A percentile compares a stretch with the other conserved stretches of the same genome.
phyloP scores from a whole-genome alignment of 768 basidiomycete species.

The Leccinum variicolor region DNA sequence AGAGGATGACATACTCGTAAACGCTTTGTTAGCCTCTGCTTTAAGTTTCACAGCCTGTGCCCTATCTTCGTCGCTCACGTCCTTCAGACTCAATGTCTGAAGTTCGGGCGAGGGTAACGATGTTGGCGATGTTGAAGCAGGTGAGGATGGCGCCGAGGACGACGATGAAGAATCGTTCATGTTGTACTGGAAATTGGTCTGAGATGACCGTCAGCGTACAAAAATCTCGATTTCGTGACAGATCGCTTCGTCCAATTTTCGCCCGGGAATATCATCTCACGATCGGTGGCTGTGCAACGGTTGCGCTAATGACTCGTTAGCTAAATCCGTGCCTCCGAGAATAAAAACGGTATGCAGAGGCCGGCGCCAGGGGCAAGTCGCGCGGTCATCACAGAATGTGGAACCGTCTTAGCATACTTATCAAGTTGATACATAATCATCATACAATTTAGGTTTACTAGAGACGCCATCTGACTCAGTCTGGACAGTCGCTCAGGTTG shows the following conservation, averaged over 20 bases:
- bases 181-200: slow-evolving; percentile 3
- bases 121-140: slow-evolving; percentile 51
- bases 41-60: slow-evolving; percentile 71
- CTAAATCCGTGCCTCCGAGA: neutral
- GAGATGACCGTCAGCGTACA: neutral
- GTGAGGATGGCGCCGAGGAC: slow-evolving; percentile 38
- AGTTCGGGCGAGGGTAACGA: slow-evolving; percentile 60
- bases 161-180: slow-evolving; percentile 25
- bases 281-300: slow-evolving; percentile 28
- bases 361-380: too few species aligned
- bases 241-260: neutral
- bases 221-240: neutral
- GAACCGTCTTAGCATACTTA: neutral
- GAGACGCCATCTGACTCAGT: neutral
- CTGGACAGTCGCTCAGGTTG: slow-evolving; percentile 48
- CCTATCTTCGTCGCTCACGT: slow-evolving; percentile 70
- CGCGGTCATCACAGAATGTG: too few species aligned
- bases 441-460: neutral
- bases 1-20: slow-evolving; percentile 45
- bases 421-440: too few species aligned
- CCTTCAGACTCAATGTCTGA: slow-evolving; percentile 46
- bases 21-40: slow-evolving; percentile 85
- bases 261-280: slow-evolving; percentile 24
- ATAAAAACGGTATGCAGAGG: neutral
- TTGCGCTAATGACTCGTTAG: neutral